Evolutionary conservation across 495 filamentous ascomycete genomes (phyloP).

Genomic region (Aspergillus diversus): DNA sequence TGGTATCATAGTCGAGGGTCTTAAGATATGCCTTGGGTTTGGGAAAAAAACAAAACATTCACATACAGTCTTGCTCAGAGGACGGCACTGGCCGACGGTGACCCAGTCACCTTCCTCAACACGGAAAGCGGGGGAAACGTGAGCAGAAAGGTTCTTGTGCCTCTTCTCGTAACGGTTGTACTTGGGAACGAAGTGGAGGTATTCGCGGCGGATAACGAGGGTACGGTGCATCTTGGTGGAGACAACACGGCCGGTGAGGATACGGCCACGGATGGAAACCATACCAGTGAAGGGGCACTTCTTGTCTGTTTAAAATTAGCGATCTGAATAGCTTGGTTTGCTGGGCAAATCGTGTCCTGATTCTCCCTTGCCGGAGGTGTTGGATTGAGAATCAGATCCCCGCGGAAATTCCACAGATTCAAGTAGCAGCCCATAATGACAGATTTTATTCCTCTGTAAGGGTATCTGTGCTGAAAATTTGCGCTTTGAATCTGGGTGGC

Average conservation of each 20-base stretch:
- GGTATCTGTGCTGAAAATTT: conserved; percentile 3
- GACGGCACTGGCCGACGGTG: conserved; percentile 98
- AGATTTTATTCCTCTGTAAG: conserved; percentile 9
- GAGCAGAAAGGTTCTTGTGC: conserved; percentile 98
- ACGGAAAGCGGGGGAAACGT: conserved; percentile 99
- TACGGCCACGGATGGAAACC: conserved; percentile 99
- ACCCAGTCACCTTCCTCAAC: conserved; percentile 99
- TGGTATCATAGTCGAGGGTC: background rate
- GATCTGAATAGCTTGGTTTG: conserved; percentile 5
- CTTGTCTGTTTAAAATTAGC: conserved; percentile 76
- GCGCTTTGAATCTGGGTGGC: background rate
- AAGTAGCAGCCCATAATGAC: background rate
- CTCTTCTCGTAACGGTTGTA: conserved; percentile 99
- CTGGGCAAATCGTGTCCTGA: background rate
- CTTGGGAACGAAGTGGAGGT: conserved; percentile 99
- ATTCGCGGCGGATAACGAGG: conserved; percentile 98
- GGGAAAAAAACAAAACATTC: conserved; percentile 2
- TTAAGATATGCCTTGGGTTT: background rate
- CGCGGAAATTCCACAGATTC: background rate
- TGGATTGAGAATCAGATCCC: conserved; percentile 18
- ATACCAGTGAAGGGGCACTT: conserved; percentile 99
- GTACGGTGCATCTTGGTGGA: conserved; percentile 99
- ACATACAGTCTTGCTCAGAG: conserved; percentile 97
- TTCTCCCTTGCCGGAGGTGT: conserved; percentile 12
- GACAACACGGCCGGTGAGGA: conserved; percentile 97